Evolutionary conservation across 768 basidiomycete genomes (phyloP), one percentile per base, ranked within the genome.

Genomic region (Pleurotus salmoneostramineus): DNA sequence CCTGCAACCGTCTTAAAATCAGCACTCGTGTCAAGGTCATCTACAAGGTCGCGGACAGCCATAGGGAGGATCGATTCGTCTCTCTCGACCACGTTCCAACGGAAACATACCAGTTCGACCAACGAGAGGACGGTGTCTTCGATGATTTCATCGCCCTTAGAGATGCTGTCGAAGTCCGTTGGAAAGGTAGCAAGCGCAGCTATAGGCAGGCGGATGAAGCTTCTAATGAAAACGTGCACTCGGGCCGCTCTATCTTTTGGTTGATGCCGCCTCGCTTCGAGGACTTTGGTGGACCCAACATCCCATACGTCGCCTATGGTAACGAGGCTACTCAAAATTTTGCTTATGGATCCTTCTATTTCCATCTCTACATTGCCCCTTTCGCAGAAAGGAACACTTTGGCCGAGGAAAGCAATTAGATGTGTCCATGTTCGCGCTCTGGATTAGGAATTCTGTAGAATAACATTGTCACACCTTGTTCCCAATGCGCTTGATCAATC

Each of bases 1-100:
- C 69, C 21, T 69, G 66, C 59, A 21, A 50, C 4, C 32, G 59
- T 5, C 50, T 67, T 7, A 51, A 54, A 2, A 58, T 72, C 44
- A 8, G 60, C 4, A 46, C 63, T 8, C 58, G 52, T 14, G 58
- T 69, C 37, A 65, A 64, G 50, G 63, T 63, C 3, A 15, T 70
- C 27, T 68, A 69, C 59, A 46, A 58, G 11, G 8, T 17, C 14
- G 1, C 7, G 8, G 21, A 47, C 12, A 8, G 12, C 14, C 2
- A n/a, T 17, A 11, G 10, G 10, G 6, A 11, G 5, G 8, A 10
- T 7, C 33, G 15, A 11, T 27, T 5, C 31, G 17, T 32, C 31
- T 6, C 48, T 49, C 48, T 34, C 27, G 17, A 31, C 27, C 15
- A 7, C 17, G 33, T 49, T 5, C 48, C 33, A 11, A 49, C 15